Percentiles rank a stretch among this genome's conserved stretches.
These are phyloP conservation scores for Stagonosporopsis vannaccii DNA, from an alignment of 2,329 filamentous ascomycete genomes.

Conservation along the genomic window DNA sequence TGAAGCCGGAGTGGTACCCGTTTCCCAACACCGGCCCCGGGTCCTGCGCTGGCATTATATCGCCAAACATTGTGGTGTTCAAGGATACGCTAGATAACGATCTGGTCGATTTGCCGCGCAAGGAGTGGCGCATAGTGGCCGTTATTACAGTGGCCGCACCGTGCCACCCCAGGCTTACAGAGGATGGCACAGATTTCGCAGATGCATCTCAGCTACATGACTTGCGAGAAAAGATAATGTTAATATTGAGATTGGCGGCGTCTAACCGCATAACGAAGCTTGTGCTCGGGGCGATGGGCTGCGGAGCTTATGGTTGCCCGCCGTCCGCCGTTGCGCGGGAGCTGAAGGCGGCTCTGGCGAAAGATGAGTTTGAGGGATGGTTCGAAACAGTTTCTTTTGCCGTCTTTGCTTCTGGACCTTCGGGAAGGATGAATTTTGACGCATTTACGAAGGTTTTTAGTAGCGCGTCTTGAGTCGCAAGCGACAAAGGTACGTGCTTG, in stretches of 20 bases:
- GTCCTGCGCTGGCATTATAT: slow-evolving; percentile 30
- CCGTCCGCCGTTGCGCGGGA: slow-evolving; percentile 25
- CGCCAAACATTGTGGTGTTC: slow-evolving; percentile 30
- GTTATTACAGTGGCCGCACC: slow-evolving; percentile 34
- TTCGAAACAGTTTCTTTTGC: slow-evolving; percentile 30
- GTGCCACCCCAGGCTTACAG: slow-evolving; percentile 18
- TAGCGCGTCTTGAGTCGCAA: background rate
- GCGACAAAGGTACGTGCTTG: too few species aligned
- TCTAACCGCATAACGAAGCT: slow-evolving; percentile 23
- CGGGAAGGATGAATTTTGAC: slow-evolving; percentile 21
- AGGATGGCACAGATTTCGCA: slow-evolving; percentile 17
- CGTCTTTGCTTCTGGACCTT: slow-evolving; percentile 23
- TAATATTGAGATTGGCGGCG: slow-evolving; percentile 29
- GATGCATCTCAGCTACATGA: slow-evolving; percentile 15
- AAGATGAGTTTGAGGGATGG: slow-evolving; percentile 31
- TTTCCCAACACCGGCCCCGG: slow-evolving; percentile 30
- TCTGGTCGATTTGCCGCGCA: slow-evolving; percentile 20
- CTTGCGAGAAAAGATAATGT: slow-evolving; percentile 27
- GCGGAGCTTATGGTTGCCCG: slow-evolving; percentile 34
- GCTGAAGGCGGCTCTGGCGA: slow-evolving; percentile 26
- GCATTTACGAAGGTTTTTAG: slow-evolving; percentile 20
- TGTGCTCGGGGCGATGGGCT: slow-evolving; percentile 35
- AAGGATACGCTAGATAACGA: slow-evolving; percentile 28
- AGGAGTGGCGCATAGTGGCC: slow-evolving; percentile 19
- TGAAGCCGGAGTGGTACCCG: slow-evolving; percentile 34